Evolutionary conservation across 192 early-diverging fungal genomes (phyloP).

Genomic region (Umbelopsis vinacea): DNA sequence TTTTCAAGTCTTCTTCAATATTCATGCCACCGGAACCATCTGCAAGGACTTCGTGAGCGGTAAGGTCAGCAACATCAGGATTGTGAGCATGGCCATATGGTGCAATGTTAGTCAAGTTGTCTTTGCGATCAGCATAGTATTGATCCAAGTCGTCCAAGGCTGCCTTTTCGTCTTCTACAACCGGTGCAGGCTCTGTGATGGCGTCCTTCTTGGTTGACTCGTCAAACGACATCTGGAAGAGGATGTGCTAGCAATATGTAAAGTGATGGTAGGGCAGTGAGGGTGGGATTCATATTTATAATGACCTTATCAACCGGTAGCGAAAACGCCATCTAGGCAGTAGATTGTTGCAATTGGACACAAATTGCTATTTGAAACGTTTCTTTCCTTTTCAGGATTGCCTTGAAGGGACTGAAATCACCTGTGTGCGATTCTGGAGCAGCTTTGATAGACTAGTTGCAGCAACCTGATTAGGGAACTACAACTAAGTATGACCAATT

Average conservation of each 20-base stretch:
- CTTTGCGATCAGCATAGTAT: constrained; percentile 7
- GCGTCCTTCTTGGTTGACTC: neutral
- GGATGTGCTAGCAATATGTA: neutral
- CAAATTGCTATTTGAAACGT: constrained; percentile 19
- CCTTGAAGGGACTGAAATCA: neutral
- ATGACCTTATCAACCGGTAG: neutral
- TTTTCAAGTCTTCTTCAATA: constrained; percentile 8
- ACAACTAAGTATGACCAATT: neutral
- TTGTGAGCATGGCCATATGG: neutral
- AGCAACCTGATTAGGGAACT: neutral
- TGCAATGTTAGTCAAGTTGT: neutral
- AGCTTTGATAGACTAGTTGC: neutral
- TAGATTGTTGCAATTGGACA: neutral
- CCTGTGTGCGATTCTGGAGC: neutral
- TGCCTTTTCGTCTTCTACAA: constrained; percentile 7
- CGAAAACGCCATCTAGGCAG: neutral
- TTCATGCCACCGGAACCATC: neutral
- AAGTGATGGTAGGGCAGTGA: neutral
- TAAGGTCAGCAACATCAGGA: constrained; percentile 3
- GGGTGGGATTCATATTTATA: neutral
- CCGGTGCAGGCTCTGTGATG: neutral
- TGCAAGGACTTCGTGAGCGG: neutral
- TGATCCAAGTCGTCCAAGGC: constrained; percentile 14
- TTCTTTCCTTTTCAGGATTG: constrained; percentile 7
- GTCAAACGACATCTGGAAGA: neutral